A percentile compares a stretch with the other conserved stretches of the same genome.
Conservation (phyloP, 73 alveolate species). For the Stentor coeruleus region DNA sequence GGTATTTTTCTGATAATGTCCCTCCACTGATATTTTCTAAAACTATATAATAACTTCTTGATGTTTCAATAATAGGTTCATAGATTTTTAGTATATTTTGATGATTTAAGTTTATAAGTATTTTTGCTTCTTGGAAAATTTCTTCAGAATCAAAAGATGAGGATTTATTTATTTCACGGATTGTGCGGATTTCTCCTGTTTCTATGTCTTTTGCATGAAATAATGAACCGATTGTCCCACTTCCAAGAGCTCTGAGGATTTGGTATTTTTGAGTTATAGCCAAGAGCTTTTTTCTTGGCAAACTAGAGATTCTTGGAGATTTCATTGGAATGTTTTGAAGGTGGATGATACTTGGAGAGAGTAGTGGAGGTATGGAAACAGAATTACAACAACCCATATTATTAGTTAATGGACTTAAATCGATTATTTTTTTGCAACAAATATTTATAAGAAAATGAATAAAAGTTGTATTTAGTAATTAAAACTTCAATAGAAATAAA, state of each 20-base stretch:
- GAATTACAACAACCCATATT: not conserved
- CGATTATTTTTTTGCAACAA: too few species aligned
- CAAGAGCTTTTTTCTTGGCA: not conserved
- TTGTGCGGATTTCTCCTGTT: not conserved
- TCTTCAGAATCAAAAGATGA: not conserved
- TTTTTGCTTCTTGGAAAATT: not conserved
- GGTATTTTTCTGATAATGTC: not conserved
- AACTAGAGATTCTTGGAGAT: not conserved
- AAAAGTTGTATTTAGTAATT: too few species aligned
- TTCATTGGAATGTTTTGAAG: not conserved
- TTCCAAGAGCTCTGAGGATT: conserved; percentile 1
- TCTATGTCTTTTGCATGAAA: not conserved
- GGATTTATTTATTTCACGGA: not conserved
- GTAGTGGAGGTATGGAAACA: not conserved
- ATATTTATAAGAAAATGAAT: too few species aligned
- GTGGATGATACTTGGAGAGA: not conserved
- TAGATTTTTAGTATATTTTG: not conserved
- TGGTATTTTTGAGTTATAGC: not conserved
- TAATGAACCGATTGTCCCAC: not conserved
- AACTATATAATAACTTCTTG: not conserved
- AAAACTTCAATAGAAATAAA: too few species aligned
- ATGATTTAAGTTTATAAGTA: not conserved
- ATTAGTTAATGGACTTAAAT: too few species aligned
- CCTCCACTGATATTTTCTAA: not conserved
- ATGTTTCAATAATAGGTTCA: not conserved